Conservation (phyloP, 371 early-diverging fungal species). For the Blakeslea trispora region DNA sequence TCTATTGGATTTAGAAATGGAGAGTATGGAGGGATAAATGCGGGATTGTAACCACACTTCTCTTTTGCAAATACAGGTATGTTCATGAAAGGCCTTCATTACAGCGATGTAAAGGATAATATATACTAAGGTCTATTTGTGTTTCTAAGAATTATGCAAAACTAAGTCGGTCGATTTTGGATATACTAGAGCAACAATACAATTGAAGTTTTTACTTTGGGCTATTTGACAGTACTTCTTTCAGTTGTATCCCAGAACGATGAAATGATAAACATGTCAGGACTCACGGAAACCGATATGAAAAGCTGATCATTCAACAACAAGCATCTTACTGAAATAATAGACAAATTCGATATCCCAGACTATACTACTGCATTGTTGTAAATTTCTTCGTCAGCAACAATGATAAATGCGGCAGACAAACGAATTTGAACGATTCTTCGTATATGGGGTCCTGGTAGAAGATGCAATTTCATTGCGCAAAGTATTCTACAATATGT, state of each 20-base stretch:
- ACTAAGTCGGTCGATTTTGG: slow-evolving; percentile 24
- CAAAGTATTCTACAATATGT: slow-evolving; percentile 75
- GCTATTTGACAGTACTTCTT: slow-evolving; percentile 71
- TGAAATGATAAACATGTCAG: slow-evolving; percentile 59
- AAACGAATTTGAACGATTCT: slow-evolving; percentile 78
- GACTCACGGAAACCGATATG: slow-evolving; percentile 46
- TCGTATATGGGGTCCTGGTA: slow-evolving; percentile 80
- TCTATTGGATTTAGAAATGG: too few species aligned
- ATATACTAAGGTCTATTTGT: slow-evolving; percentile 65
- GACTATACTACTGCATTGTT: slow-evolving; percentile 68
- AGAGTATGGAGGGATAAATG: too few species aligned
- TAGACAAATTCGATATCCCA: slow-evolving; percentile 65
- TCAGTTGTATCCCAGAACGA: slow-evolving; percentile 63
- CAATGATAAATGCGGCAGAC: slow-evolving; percentile 79
- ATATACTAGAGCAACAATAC: slow-evolving; percentile 23
- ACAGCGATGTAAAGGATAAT: slow-evolving; percentile 64
- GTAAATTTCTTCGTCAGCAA: slow-evolving; percentile 70
- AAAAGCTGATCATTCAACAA: slow-evolving; percentile 36
- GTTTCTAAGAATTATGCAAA: slow-evolving; percentile 67
- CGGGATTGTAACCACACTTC: slow-evolving; percentile 78
- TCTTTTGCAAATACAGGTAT: slow-evolving; percentile 81
- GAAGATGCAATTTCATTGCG: slow-evolving; percentile 75
- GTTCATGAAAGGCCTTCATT: slow-evolving; percentile 79
- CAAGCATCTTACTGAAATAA: slow-evolving; percentile 56
- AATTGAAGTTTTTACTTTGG: slow-evolving; percentile 62